phyloP scores from a whole-genome alignment of 192 early-diverging fungal genomes.

The Coemansia reversa region DNA sequence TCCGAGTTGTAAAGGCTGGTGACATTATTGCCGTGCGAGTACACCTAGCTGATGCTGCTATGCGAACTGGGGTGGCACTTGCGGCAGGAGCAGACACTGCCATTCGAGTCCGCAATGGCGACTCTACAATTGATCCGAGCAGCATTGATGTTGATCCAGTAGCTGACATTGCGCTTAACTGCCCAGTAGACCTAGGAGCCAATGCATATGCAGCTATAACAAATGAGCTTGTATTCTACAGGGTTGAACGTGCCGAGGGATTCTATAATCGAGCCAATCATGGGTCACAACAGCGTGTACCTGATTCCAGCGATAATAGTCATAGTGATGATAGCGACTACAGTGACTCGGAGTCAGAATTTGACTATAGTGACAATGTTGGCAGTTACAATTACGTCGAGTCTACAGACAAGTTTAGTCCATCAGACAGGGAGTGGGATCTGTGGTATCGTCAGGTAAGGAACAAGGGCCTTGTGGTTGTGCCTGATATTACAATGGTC shows the following conservation, averaged over 20 bases:
- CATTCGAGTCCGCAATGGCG: slow-evolving; percentile 18
- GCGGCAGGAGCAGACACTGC: slow-evolving; percentile 27
- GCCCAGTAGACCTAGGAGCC: not conserved
- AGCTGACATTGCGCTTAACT: slow-evolving; percentile 19
- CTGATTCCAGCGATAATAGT: not conserved
- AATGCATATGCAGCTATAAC: not conserved
- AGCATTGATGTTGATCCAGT: slow-evolving; percentile 30
- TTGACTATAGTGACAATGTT: not conserved
- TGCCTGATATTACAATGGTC: slow-evolving; percentile 43
- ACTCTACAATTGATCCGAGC: slow-evolving; percentile 1
- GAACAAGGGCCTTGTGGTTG: slow-evolving; percentile 25
- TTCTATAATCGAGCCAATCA: slow-evolving; percentile 9
- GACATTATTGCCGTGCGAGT: slow-evolving; percentile 47
- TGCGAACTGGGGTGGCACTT: slow-evolving; percentile 35
- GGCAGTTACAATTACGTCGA: slow-evolving; percentile 13
- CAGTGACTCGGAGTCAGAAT: slow-evolving; percentile 14
- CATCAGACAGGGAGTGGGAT: slow-evolving; percentile 25
- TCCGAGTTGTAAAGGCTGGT: slow-evolving; percentile 39
- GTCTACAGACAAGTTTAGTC: not conserved
- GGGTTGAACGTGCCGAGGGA: slow-evolving; percentile 37
- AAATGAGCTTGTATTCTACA: slow-evolving; percentile 42
- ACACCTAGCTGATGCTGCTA: slow-evolving; percentile 25
- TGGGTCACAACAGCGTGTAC: not conserved
- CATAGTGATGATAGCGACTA: slow-evolving; percentile 3
- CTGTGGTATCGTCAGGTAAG: slow-evolving; percentile 35